Percentiles rank a stretch among this genome's conserved stretches.
Conservation (phyloP, 2,329 filamentous ascomycete genomes). For the Tolypocladium album region DNA sequence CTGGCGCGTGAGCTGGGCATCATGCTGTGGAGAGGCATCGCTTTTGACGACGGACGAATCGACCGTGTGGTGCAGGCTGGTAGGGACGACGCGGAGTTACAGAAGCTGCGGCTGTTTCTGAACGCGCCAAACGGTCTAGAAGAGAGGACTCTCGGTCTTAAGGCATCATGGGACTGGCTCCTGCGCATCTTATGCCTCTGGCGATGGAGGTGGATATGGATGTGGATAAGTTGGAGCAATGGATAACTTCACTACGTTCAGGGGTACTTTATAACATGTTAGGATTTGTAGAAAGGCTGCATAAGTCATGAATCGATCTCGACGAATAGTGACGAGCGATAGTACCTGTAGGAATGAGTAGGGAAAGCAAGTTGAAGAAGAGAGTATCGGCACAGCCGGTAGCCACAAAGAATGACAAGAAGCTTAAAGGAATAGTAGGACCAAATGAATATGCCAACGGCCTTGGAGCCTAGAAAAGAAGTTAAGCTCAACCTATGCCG, state of each 20-base stretch:
- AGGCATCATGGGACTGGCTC: neutral
- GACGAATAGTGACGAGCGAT: too few species aligned
- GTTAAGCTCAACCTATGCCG: too few species aligned
- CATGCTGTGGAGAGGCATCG: conserved; percentile 52
- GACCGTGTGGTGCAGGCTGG: conserved; percentile 44
- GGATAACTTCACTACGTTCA: neutral
- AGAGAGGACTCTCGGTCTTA: neutral
- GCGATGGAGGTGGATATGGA: neutral
- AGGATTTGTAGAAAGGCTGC: neutral
- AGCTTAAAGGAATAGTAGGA: too few species aligned
- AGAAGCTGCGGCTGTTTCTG: conserved; percentile 29
- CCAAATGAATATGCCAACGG: too few species aligned
- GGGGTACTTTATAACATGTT: neutral
- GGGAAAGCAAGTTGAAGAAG: too few species aligned
- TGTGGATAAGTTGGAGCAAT: too few species aligned
- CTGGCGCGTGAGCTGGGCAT: conserved; percentile 37
- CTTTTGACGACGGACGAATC: conserved; percentile 49
- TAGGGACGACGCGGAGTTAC: conserved; percentile 41
- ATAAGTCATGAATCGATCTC: too few species aligned
- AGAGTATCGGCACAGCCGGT: too few species aligned
- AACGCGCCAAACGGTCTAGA: neutral
- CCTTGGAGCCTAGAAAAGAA: too few species aligned
- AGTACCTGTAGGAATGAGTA: too few species aligned
- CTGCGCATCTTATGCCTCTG: neutral
- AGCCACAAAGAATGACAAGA: too few species aligned